phyloP scores from a whole-genome alignment of 371 early-diverging fungal genomes.

The Mortierella sp. region DNA sequence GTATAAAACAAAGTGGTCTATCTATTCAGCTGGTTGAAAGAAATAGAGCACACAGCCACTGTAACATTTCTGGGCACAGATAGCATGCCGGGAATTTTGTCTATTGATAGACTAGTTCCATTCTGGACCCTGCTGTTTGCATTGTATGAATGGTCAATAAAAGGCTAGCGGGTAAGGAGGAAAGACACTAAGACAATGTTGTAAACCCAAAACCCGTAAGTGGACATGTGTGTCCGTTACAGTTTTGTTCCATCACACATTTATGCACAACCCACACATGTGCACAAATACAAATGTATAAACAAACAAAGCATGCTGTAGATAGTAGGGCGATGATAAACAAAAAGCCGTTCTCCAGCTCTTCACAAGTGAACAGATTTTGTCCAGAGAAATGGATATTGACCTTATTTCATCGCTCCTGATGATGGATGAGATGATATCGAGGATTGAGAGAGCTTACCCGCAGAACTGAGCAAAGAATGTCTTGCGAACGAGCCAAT shows the following conservation, averaged over 20 bases:
- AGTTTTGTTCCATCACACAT: no score
- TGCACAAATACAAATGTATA: no score
- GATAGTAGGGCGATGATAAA: no score
- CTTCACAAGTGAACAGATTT: no score
- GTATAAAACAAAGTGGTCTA: not conserved
- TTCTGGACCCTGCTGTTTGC: not conserved
- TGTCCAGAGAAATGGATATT: no score
- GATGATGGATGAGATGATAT: not conserved
- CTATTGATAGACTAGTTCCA: not conserved
- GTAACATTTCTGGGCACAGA: not conserved
- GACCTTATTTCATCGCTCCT: no score
- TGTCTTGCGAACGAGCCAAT: constrained; percentile 84
- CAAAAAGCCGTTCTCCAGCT: no score
- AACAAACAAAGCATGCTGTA: no score
- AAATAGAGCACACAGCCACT: constrained; percentile 18
- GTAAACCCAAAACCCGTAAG: not conserved
- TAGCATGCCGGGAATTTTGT: not conserved
- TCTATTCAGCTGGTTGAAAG: constrained; percentile 23
- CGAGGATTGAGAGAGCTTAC: constrained; percentile 36
- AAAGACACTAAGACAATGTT: not conserved
- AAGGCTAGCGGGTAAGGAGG: not conserved
- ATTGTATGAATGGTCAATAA: not conserved
- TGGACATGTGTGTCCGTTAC: not conserved
- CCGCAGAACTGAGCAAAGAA: constrained; percentile 96
- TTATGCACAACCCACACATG: no score